Evolutionary conservation across 192 early-diverging fungal species (phyloP), one percentile per base, ranked within the genome.

Genomic region (Chytriomyces sp.): DNA sequence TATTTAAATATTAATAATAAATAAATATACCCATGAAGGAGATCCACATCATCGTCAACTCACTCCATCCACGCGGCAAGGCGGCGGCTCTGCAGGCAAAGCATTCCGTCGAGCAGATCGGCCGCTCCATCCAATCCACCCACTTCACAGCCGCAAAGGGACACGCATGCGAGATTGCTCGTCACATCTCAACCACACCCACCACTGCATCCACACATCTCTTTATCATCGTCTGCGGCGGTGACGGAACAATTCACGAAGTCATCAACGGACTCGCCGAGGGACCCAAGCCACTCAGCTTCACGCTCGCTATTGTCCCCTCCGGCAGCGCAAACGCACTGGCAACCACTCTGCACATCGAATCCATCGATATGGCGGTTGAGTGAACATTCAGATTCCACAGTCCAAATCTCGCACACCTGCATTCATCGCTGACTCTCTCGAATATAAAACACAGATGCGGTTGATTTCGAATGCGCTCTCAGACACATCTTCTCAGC

Each of bases 181-280:
- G 35, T 35, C 35, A 35, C 35, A 35, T 35, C 35, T 35, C 35
- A 35, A 57, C 53, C 20, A 57, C 53, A 2, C 13, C 0, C 20
- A n/a, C 0, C 20, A n/a, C 53, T 57, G 16, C 16, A 57, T 20
- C 53, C 16, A n/a, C 53, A n/a, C 53, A 20, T 13, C 13, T 57
- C 53, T 20, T 57, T 57, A 13, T 72, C 24, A n/a, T 72, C 20
- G 23, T 44, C 10, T 43, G 67, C 16, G 72, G 72, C 45, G 79
- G 79, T 4, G 79, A 80, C 79, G 79, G 79, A 71, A 46, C 77
- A n/a, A n/a, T 80, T 11, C 79, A 80, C 61, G 79, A 80, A 48
- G 50, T 80, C 76, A 49, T 80, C 20, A 80, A 80, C 53, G 79
- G 77, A 49, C 23, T 11, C 18, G 8, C 45, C 43, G 16, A 78